Evolutionary conservation across 371 early-diverging fungal genomes (phyloP).

Genomic region (Apophysomyces sp.): DNA sequence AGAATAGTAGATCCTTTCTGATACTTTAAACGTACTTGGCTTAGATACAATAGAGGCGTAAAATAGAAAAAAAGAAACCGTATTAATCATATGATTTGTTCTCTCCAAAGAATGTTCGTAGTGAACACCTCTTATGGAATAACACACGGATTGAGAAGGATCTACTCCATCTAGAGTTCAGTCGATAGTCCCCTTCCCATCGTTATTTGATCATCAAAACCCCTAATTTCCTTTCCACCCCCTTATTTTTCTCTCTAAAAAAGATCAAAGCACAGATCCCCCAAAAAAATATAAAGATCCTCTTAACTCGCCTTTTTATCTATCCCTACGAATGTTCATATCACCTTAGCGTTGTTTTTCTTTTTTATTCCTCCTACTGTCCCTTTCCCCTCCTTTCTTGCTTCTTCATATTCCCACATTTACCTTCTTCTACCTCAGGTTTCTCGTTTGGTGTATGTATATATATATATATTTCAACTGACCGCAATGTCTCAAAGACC

Average conservation of each 20-base stretch:
- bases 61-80: too few relatives aligned
- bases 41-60: too few relatives aligned
- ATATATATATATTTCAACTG: neutral
- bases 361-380: slow-evolving; percentile 8
- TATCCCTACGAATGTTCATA: neutral
- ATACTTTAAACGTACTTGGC: too few relatives aligned
- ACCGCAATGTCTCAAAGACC: neutral
- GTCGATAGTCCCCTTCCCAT: neutral
- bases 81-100: too few relatives aligned
- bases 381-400: neutral
- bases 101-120: too few relatives aligned
- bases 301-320: slow-evolving; percentile 7
- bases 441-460: too few relatives aligned
- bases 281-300: neutral
- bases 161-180: too few relatives aligned
- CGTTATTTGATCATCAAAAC: neutral
- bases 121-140: too few relatives aligned
- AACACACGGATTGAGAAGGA: too few relatives aligned
- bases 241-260: neutral
- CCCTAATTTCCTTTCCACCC: neutral
- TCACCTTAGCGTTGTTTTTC: slow-evolving; percentile 1
- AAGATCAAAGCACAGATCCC: slow-evolving; percentile 1
- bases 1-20: too few relatives aligned
- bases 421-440: neutral
- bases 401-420: neutral